These are phyloP conservation scores for Metarhizium rileyi DNA, from an alignment of 2,329 filamentous ascomycete genomes.

Conservation along the genomic window DNA sequence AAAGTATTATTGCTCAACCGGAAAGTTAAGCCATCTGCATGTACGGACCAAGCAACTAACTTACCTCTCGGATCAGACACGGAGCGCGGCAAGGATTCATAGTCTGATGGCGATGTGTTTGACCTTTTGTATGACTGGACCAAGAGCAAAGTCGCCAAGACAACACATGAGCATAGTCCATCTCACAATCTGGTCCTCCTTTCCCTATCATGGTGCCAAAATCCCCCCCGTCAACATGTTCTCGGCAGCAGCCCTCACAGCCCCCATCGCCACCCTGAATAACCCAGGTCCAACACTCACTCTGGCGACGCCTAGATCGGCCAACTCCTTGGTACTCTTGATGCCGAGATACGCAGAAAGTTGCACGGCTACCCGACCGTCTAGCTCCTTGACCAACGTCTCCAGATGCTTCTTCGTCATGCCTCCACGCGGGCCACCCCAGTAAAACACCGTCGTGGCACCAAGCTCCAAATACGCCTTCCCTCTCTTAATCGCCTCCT, in stretches of 20 bases:
- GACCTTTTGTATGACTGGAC: too few species aligned
- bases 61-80: too few species aligned
- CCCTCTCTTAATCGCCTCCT: constrained; percentile 42
- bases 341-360: constrained; percentile 25
- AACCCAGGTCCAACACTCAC: constrained; percentile 44
- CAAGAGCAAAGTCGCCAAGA: too few species aligned
- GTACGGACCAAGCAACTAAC: too few species aligned
- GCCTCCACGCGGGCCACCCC: constrained; percentile 38
- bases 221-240: constrained; percentile 19
- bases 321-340: constrained; percentile 34
- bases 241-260: constrained; percentile 23
- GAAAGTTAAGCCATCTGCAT: too few species aligned
- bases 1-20: too few species aligned
- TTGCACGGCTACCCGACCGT: constrained; percentile 39
- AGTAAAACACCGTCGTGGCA: constrained; percentile 51
- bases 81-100: too few species aligned
- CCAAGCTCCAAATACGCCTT: constrained; percentile 48
- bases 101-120: too few species aligned
- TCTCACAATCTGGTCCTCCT: not conserved
- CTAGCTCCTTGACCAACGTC: constrained; percentile 36
- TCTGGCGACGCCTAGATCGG: constrained; percentile 40
- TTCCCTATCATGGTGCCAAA: not conserved
- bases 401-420: constrained; percentile 36
- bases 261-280: constrained; percentile 29
- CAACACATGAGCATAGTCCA: not conserved